These are phyloP conservation scores for Teratosphaeria pseudoeucalypti DNA, from an alignment of 2,329 filamentous ascomycete species.

Conservation along the genomic window DNA sequence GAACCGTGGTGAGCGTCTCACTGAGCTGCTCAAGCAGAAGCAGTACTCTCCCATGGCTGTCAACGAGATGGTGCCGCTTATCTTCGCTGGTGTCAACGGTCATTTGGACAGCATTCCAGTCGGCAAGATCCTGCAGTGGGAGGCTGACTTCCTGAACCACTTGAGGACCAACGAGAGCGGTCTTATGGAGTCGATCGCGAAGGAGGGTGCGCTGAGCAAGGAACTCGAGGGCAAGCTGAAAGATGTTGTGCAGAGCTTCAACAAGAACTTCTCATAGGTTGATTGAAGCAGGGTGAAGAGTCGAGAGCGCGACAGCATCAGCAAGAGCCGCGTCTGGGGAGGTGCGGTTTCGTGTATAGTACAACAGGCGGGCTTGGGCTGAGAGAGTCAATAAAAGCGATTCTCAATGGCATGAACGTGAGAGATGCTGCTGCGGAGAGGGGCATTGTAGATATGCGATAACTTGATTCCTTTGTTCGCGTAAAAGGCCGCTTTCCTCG, in stretches of 20 bases:
- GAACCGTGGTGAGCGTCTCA: conserved; percentile 94
- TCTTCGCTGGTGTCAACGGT: conserved; percentile 99
- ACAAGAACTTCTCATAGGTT: conserved; percentile 70
- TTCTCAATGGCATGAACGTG: not conserved
- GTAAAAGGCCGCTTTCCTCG: not conserved
- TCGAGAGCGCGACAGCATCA: not conserved
- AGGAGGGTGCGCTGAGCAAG: conserved; percentile 94
- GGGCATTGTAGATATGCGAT: conserved; percentile 4
- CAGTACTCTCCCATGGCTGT: conserved; percentile 98
- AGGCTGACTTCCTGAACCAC: conserved; percentile 86
- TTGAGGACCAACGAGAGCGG: conserved; percentile 84
- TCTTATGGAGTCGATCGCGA: conserved; percentile 76
- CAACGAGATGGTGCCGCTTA: conserved; percentile 99
- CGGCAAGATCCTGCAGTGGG: conserved; percentile 83
- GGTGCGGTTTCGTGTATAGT: conserved; percentile 8
- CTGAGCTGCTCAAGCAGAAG: conserved; percentile 99
- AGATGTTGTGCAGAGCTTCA: conserved; percentile 69
- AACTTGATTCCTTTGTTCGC: conserved; percentile 1
- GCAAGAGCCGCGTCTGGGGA: not conserved
- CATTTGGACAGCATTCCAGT: conserved; percentile 82
- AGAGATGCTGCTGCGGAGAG: not conserved
- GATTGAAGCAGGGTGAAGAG: not conserved
- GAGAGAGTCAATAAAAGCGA: not conserved
- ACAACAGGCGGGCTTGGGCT: conserved; percentile 5
- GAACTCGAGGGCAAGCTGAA: conserved; percentile 75